These are phyloP conservation scores for Rhypophila decipiens DNA, from an alignment of 495 filamentous ascomycete species.

Conservation along the genomic window DNA sequence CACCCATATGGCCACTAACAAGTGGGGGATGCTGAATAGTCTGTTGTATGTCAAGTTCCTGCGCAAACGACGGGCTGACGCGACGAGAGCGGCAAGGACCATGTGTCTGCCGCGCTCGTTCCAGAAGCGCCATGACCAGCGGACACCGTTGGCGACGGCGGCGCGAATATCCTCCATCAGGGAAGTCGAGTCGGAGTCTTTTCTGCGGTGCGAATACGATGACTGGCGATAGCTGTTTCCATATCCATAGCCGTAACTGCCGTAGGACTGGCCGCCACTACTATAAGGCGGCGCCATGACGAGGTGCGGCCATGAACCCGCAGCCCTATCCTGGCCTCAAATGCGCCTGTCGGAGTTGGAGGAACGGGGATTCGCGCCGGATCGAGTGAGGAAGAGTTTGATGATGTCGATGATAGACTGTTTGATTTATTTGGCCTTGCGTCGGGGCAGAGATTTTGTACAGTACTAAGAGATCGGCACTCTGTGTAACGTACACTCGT, in stretches of 20 bases:
- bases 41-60: constrained; percentile 38
- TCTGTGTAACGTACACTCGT: no score
- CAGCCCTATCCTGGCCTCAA: no score
- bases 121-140: constrained; percentile 29
- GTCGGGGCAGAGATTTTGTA: no score
- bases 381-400: no score
- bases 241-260: not conserved
- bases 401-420: no score
- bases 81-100: constrained; percentile 18
- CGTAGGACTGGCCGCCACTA: constrained; percentile 3
- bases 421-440: no score
- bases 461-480: no score
- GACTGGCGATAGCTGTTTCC: constrained; percentile 10
- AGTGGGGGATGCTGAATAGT: constrained; percentile 55
- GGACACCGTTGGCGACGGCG: constrained; percentile 23
- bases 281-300: constrained; percentile 23
- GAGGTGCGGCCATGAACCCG: constrained; percentile 19
- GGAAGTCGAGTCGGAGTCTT: constrained; percentile 20
- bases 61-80: constrained; percentile 23
- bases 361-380: no score
- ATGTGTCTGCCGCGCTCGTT: constrained; percentile 30
- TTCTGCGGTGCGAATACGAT: constrained; percentile 3
- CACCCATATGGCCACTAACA: constrained; percentile 68
- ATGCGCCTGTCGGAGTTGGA: no score
- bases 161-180: constrained; percentile 22